Evolutionary conservation across 495 filamentous ascomycete species (phyloP).

Genomic region (Xylaria venustula): DNA sequence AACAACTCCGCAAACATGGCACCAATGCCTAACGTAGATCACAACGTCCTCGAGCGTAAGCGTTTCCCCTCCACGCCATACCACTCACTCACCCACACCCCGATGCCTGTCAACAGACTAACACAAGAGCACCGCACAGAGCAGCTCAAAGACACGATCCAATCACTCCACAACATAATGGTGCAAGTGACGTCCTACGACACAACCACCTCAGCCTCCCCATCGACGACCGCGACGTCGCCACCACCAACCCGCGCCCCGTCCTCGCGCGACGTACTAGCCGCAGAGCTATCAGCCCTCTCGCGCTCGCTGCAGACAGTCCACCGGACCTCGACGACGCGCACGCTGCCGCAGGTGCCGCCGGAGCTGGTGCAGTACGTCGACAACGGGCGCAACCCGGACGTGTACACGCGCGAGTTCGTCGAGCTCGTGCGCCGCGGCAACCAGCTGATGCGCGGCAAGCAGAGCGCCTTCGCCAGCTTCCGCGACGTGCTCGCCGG

Average conservation of each 20-base stretch:
- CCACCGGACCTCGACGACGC: slow-evolving; percentile 42
- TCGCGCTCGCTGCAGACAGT: slow-evolving; percentile 40
- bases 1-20: slow-evolving; percentile 47
- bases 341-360: slow-evolving; percentile 55
- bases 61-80: neutral
- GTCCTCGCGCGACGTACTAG: slow-evolving; percentile 41
- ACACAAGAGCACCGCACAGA: slow-evolving; percentile 32
- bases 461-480: slow-evolving; percentile 71
- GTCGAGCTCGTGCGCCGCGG: slow-evolving; percentile 82
- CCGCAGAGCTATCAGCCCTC: slow-evolving; percentile 38
- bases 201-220: too few relatives aligned
- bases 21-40: slow-evolving; percentile 43
- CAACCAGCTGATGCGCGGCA: slow-evolving; percentile 85
- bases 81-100: slow-evolving; percentile 12
- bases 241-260: slow-evolving; percentile 24
- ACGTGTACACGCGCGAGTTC: slow-evolving; percentile 97
- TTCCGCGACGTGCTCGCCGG: slow-evolving; percentile 81
- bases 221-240: too few relatives aligned
- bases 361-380: slow-evolving; percentile 94
- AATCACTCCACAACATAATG: slow-evolving; percentile 81
- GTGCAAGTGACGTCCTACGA: slow-evolving; percentile 71
- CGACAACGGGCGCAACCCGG: slow-evolving; percentile 88
- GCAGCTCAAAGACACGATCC: slow-evolving; percentile 70
- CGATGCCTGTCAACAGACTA: neutral
- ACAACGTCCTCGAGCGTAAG: slow-evolving; percentile 47